Conservation (phyloP, 2,329 filamentous ascomycete species). For the Proliferodiscus dingleyae region DNA sequence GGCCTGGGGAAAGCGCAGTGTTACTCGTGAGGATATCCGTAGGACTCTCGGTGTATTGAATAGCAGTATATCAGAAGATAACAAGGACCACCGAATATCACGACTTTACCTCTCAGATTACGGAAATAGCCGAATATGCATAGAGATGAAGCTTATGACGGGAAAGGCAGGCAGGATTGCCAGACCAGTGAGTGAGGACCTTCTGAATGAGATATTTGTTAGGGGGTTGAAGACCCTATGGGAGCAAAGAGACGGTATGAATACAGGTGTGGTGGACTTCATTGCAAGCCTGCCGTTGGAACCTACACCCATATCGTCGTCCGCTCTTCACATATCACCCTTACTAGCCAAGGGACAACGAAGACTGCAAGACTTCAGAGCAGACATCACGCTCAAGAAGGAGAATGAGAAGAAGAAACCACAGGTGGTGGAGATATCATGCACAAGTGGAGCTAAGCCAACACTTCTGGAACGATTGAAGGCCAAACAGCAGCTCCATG, state of each 20-base stretch:
- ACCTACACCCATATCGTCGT: conserved; percentile 46
- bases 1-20: conserved; percentile 67
- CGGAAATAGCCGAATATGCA: conserved; percentile 51
- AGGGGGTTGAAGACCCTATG: conserved; percentile 45
- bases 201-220: conserved; percentile 51
- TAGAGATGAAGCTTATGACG: conserved; percentile 42
- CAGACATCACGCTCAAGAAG: conserved; percentile 50
- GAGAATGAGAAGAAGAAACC: conserved; percentile 37
- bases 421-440: conserved; percentile 2
- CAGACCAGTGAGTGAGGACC: conserved; percentile 44
- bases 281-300: conserved; percentile 52
- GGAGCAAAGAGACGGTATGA: conserved; percentile 23
- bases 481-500: conserved; percentile 57
- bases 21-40: conserved; percentile 61
- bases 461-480: conserved; percentile 72
- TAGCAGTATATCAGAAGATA: conserved; percentile 25
- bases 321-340: conserved; percentile 49
- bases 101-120: conserved; percentile 44
- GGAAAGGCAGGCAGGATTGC: conserved; percentile 25
- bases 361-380: conserved; percentile 64
- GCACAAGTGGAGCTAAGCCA: conserved; percentile 43
- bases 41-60: conserved; percentile 60
- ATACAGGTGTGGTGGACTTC: conserved; percentile 36
- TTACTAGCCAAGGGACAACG: conserved; percentile 62
- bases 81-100: conserved; percentile 33